Evolutionary conservation across 2,329 filamentous ascomycete genomes (phyloP).

Genomic region (Colletotrichum siamense): DNA sequence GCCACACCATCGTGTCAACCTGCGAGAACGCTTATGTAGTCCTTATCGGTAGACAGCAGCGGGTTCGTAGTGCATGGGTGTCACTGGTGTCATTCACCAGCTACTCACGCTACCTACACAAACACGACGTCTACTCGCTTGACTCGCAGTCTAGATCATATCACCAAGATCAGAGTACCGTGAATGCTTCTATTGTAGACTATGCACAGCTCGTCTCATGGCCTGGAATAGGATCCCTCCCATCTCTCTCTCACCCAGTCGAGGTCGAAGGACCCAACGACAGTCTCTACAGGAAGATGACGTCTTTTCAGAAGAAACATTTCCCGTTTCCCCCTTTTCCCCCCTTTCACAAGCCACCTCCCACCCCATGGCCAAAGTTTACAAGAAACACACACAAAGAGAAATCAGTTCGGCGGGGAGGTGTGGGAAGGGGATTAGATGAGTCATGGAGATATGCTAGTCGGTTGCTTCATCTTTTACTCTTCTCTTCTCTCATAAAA

Average conservation of each 20-base stretch:
- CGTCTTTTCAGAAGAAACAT: background rate
- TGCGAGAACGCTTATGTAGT: background rate
- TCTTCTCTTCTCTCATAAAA: background rate
- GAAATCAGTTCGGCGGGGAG: background rate
- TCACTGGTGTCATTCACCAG: background rate
- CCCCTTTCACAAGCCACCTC: background rate
- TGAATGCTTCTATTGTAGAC: constrained; percentile 22
- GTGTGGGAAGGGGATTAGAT: constrained; percentile 4
- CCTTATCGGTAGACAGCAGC: background rate
- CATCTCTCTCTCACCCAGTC: background rate
- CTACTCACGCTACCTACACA: background rate
- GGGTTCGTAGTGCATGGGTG: background rate
- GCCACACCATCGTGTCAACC: background rate
- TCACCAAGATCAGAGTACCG: background rate
- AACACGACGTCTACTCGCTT: background rate
- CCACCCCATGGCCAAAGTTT: constrained; percentile 3
- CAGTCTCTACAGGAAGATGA: background rate
- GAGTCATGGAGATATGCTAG: background rate
- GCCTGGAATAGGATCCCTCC: background rate
- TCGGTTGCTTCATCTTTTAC: constrained; percentile 2
- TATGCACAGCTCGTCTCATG: constrained; percentile 9
- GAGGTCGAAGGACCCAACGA: background rate
- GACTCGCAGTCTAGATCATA: background rate
- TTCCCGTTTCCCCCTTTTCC: background rate
- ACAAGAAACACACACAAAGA: constrained; percentile 16